Percentiles rank a stretch among this genome's conserved stretches.
These are phyloP conservation scores for Xerocomus nothofagi DNA, from an alignment of 1,284 basidiomycete genomes.

Conservation along the genomic window DNA sequence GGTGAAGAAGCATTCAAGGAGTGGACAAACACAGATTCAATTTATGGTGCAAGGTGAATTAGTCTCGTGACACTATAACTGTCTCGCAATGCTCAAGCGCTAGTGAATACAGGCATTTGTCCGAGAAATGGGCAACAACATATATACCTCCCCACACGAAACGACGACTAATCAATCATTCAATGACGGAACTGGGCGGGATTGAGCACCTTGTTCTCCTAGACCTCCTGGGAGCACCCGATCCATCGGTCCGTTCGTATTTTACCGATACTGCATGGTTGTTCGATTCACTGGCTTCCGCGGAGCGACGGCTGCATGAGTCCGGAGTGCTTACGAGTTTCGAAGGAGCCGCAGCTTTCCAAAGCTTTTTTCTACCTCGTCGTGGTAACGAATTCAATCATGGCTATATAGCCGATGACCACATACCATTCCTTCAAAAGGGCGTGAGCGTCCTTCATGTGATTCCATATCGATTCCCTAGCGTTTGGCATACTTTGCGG, in stretches of 20 bases:
- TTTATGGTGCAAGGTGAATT: slow-evolving; percentile 85
- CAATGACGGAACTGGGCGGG: slow-evolving; percentile 64
- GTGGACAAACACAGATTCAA: slow-evolving; percentile 90
- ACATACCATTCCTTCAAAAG: slow-evolving; percentile 82
- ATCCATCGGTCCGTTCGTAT: slow-evolving; percentile 75
- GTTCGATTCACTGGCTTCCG: slow-evolving; percentile 69
- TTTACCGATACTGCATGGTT: slow-evolving; percentile 92
- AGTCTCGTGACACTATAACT: background rate
- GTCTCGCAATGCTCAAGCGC: background rate
- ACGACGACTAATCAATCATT: slow-evolving; percentile 56
- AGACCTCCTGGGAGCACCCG: slow-evolving; percentile 79
- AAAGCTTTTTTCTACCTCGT: slow-evolving; percentile 65
- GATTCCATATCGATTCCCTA: slow-evolving; percentile 88
- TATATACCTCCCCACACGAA: slow-evolving; percentile 63
- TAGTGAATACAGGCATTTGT: slow-evolving; percentile 66
- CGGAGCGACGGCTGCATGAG: slow-evolving; percentile 66
- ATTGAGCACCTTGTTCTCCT: slow-evolving; percentile 91
- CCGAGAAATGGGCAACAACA: slow-evolving; percentile 75
- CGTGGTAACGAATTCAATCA: slow-evolving; percentile 40
- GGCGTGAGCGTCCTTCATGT: slow-evolving; percentile 92
- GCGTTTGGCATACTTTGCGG: slow-evolving; percentile 84
- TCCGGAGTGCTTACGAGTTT: slow-evolving; percentile 51
- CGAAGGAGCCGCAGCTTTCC: slow-evolving; percentile 43
- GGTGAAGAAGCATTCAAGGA: slow-evolving; percentile 94
- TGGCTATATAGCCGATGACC: slow-evolving; percentile 89